Evolutionary conservation across 2,329 filamentous ascomycete genomes (phyloP).

Genomic region (Botrytis squamosa): DNA sequence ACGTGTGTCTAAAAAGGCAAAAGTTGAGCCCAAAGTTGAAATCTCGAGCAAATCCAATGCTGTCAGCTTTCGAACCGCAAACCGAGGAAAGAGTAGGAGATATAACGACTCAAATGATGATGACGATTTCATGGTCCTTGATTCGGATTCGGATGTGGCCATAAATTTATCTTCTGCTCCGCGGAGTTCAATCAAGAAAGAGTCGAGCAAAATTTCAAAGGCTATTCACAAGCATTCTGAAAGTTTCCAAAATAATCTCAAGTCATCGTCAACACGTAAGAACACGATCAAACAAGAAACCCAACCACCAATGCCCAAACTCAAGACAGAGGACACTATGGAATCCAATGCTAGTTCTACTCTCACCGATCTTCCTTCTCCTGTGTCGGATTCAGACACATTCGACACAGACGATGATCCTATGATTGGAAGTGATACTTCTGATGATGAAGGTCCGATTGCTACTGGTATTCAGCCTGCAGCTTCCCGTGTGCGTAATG

Average conservation of each 20-base stretch:
- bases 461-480: neutral
- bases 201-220: neutral
- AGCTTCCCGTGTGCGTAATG: neutral
- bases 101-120: slow-evolving; percentile 30
- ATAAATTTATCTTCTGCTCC: slow-evolving; percentile 11
- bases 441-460: slow-evolving; percentile 14
- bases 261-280: neutral
- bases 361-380: neutral
- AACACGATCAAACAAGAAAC: neutral
- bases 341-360: slow-evolving; percentile 16
- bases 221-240: slow-evolving; percentile 10
- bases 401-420: slow-evolving; percentile 25
- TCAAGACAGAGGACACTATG: slow-evolving; percentile 27
- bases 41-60: slow-evolving; percentile 33
- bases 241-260: neutral
- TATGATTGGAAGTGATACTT: slow-evolving; percentile 12
- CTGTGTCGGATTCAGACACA: slow-evolving; percentile 21
- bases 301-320: neutral
- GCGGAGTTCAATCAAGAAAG: neutral
- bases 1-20: slow-evolving; percentile 25
- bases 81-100: slow-evolving; percentile 22
- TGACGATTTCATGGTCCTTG: slow-evolving; percentile 27
- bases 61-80: slow-evolving; percentile 29
- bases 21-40: slow-evolving; percentile 35
- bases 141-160: slow-evolving; percentile 27